Base-by-base conservation (phyloP, 345 rosid genomes). In the Eucalyptus tenuipes region DNA sequence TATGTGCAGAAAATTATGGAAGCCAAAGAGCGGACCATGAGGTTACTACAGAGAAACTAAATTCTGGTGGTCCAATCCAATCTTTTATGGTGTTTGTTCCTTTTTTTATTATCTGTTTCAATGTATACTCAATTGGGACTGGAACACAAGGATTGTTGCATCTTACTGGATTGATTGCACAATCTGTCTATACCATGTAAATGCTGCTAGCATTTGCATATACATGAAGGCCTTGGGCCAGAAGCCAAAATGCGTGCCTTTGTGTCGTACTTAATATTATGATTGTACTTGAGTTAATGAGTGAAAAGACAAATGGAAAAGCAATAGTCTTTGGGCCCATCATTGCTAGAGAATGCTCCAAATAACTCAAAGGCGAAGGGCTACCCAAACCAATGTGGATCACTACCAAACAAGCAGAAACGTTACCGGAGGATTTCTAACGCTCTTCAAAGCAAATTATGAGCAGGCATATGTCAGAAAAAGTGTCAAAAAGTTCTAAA, bases 401-500 rank as follows among this genome's bases (percentile, higher is more conserved):
- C 40, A 91, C 94, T 57, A 98, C 98, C 91, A 96, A 90, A 37
- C 98, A 95, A 49, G 97, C 96, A 91, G 97, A 96, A 87, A 97
- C 97, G 91, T 93, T 90, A 75, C 95, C 93, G 3, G 94, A 95
- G 86, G 99, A 91, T 61, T 61, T 61, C 31, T 27, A 13, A 12
- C 31, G 5, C 68, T 27, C 4, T 61, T 4, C 71, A 29, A 61
- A 61, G 71, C 16, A 29, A 29, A 7, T 61, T 13, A 61, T 61
- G 71, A 6, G 71, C 17, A 29, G 9, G 17, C 33, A 96, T 94
- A 94, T 96, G 98, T 89, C 99, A 17, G 0, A 3, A 50, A 6
- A 15, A 6, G 53, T 50, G 2, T 50, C 8, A 50, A 50, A 50
- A 50, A 16, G 1, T 50, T 8, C 1, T 50, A 50, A 50, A 50